Evolutionary conservation across 495 filamentous ascomycete genomes (phyloP).

Genomic region (Daldinia childiae): DNA sequence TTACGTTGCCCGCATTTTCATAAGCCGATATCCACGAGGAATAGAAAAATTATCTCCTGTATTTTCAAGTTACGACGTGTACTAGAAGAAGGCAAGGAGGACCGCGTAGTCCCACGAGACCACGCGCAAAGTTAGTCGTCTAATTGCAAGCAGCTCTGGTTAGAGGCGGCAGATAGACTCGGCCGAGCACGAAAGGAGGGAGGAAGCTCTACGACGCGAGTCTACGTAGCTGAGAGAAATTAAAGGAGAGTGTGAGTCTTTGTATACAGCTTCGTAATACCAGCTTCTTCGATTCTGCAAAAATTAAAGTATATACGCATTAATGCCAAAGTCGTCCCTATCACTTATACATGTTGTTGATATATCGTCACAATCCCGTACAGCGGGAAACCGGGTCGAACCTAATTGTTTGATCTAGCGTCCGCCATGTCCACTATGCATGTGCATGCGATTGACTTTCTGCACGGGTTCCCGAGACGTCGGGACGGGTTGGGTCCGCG

Average conservation of each 20-base stretch:
- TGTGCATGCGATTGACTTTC: not conserved
- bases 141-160: constrained; percentile 6
- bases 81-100: constrained; percentile 14
- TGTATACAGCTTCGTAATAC: constrained; percentile 46
- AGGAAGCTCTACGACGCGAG: constrained; percentile 6
- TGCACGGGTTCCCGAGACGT: not conserved
- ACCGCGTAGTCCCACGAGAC: constrained; percentile 9
- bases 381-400: constrained; percentile 15
- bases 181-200: not conserved
- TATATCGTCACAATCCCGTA: not conserved
- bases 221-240: constrained; percentile 18
- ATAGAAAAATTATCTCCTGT: constrained; percentile 25
- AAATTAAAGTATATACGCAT: constrained; percentile 30
- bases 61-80: constrained; percentile 17
- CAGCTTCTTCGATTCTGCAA: constrained; percentile 42
- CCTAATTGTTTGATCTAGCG: constrained; percentile 10
- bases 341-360: not conserved
- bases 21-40: constrained; percentile 27
- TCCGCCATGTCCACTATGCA: not conserved
- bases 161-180: constrained; percentile 3
- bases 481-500: constrained; percentile 1
- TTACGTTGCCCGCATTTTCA: constrained; percentile 23
- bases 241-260: constrained; percentile 23
- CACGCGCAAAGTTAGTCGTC: not conserved
- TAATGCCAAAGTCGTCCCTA: not conserved